Conservation (phyloP, 1,284 basidiomycete species). For the Neotropicomus parvogracilis region DNA sequence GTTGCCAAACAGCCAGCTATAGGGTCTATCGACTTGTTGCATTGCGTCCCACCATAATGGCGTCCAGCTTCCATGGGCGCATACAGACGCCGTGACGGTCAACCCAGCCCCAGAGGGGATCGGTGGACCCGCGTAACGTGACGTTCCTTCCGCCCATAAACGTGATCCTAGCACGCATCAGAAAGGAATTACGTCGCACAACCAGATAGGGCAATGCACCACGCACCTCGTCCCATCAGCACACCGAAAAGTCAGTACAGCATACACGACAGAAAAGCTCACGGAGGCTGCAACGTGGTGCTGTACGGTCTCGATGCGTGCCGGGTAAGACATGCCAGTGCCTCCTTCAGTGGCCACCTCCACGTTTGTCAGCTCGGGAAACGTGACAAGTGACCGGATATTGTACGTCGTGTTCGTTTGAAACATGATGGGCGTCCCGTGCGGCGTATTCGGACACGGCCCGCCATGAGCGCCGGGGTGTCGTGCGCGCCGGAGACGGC, state of each 20-base stretch:
- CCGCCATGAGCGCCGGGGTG: constrained; percentile 43
- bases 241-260: too few species aligned
- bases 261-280: too few species aligned
- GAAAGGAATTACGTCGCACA: not conserved
- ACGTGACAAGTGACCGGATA: constrained; percentile 40
- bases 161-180: constrained; percentile 37
- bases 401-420: constrained; percentile 55
- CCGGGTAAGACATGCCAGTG: too few species aligned
- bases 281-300: too few species aligned
- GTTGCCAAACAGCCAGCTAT: too few species aligned
- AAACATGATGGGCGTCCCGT: constrained; percentile 55
- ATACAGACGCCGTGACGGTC: constrained; percentile 45
- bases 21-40: too few species aligned
- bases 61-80: not conserved
- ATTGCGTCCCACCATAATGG: too few species aligned
- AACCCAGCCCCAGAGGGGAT: constrained; percentile 55
- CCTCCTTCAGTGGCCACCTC: too few species aligned
- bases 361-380: too few species aligned
- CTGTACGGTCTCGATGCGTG: too few species aligned
- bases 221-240: too few species aligned
- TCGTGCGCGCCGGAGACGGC: constrained; percentile 42
- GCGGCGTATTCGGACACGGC: constrained; percentile 39
- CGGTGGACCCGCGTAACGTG: constrained; percentile 47
- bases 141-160: constrained; percentile 53
- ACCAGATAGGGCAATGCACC: not conserved